Evolutionary conservation across 441 rosid species (phyloP).

Genomic region (Adansonia madagascariensis): DNA sequence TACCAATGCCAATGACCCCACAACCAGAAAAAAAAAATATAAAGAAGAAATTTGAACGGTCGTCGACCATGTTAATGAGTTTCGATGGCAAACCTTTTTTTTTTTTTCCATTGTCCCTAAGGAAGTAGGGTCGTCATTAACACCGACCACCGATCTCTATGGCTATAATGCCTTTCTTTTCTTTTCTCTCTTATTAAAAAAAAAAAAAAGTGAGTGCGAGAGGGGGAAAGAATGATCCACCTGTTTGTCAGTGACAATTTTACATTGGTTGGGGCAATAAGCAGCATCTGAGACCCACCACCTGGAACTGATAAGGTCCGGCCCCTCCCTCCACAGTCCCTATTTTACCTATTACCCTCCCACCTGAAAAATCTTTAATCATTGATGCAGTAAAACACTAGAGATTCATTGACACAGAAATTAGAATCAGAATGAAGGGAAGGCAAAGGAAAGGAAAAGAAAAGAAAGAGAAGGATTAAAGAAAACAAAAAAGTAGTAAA

Average conservation of each 20-base stretch:
- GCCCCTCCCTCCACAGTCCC: constrained; percentile 23
- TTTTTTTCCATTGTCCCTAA: constrained; percentile 16
- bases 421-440: constrained; percentile 26
- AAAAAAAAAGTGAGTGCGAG: too few relatives aligned
- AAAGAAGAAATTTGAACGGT: constrained; percentile 32
- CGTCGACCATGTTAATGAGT: constrained; percentile 30
- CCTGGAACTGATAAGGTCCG: constrained; percentile 61
- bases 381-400: constrained; percentile 48
- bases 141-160: constrained; percentile 44
- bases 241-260: constrained; percentile 72
- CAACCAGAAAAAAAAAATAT: background rate
- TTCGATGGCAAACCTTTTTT: background rate
- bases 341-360: background rate
- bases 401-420: constrained; percentile 38
- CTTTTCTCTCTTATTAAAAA: too few relatives aligned
- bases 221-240: constrained; percentile 64
- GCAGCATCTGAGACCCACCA: constrained; percentile 60
- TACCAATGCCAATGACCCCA: constrained; percentile 17
- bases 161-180: constrained; percentile 23
- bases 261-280: constrained; percentile 61
- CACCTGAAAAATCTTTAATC: constrained; percentile 39
- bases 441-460: background rate
- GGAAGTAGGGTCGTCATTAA: constrained; percentile 41
- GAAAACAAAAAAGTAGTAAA: background rate
- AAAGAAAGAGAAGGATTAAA: background rate